Evolutionary conservation across 2,329 filamentous ascomycete species (phyloP), one percentile per base, ranked within the genome.

Genomic region (Exophiala spinifera): DNA sequence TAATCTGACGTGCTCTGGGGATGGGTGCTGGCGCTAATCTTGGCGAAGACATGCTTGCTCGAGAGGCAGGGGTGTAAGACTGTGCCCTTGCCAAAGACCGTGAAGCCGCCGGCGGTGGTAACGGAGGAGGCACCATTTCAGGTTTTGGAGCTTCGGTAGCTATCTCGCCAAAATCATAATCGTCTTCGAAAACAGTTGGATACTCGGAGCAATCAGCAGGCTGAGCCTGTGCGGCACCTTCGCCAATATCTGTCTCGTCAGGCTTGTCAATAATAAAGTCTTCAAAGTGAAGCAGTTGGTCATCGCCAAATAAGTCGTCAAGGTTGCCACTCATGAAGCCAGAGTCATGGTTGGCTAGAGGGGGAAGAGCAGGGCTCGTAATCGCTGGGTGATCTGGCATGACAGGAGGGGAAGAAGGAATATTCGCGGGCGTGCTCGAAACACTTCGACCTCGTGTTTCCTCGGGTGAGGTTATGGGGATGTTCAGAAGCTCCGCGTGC

Each of bases 361-460:
- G 79, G 49, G 85, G 83, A 46, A 91, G 77, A 40, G 84, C 79
- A 1, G 92, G 94, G 67, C 92, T 97, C 1, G 91, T 96, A 21
- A 86, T 83, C 13, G 56, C 49, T 42, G 55, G 39, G 13, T 78
- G 76, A 34, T 80, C 80, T 60, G 83, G 80, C 59, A 91, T 84
- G 1, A 95, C 79, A 1, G 94, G 94, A 13, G 92, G 92, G 3
- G 92, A 97, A 0, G 94, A 97, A 1, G 88, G 88, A 63, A 97
- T 89, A 50, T 89, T 88, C 46, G 84, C 84, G 3, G 90, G 87
- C 49, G 90, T 95, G 52, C 87, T 77, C 42, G 77, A 76, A 7
- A 76, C 71, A 55, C 74, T 75, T 52, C 73, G 74, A 46, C 77
- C 78, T 50, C 77, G 78, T 46, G 70, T 64, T 45, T 77, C 75